Evolutionary conservation across 2,329 filamentous ascomycete species (phyloP), one percentile per base, ranked within the genome.

Genomic region (Ophiostoma triangulosporum): DNA sequence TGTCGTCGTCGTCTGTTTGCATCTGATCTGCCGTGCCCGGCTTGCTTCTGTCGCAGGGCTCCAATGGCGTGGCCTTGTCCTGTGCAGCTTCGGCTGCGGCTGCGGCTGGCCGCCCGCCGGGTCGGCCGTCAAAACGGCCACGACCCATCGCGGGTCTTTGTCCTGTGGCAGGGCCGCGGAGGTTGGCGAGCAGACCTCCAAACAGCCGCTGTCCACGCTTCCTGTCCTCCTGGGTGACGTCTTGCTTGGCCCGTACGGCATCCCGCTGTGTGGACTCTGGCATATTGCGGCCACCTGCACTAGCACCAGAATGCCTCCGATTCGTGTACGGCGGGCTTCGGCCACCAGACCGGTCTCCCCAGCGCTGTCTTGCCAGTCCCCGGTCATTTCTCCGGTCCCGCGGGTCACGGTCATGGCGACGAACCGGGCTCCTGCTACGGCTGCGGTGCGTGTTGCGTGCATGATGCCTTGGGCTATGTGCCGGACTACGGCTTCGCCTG

Each of bases 171-270:
- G 22, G 14, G 15, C 26, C 26, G 15, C 43, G 15, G 9, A 95
- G 75, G 35, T 85, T 88, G 65, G 77, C 86, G 56, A 93, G 72
- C 54, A 94, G 70, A 33, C 84, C 86, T 57, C 91, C 90, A 64
- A 96, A 96, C 57, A 97, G 74, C 52, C 91, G 79, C 67, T 86
- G 84, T 22, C 87, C 86, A 35, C 91, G 84, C 65, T 86, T 88
- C 66, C 83, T 88, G 65, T 97, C 91, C 62, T 94, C 86, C 54
- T 81, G 72, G 27, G 73, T 69, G 51, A 75, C 68, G 54, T 50
- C 68, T 63, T 53, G 31, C 49, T 55, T 57, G 33, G 46, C 54
- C 26, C 57, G 51, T 6, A 29, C 33, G n/a, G 8, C 33, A 5
- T 52, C 48, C 6, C 52, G 55, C 11, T 48, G 9, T 15, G 36